phyloP scores from a whole-genome alignment of 2,329 filamentous ascomycete species.

The Aureobasidium lini region DNA sequence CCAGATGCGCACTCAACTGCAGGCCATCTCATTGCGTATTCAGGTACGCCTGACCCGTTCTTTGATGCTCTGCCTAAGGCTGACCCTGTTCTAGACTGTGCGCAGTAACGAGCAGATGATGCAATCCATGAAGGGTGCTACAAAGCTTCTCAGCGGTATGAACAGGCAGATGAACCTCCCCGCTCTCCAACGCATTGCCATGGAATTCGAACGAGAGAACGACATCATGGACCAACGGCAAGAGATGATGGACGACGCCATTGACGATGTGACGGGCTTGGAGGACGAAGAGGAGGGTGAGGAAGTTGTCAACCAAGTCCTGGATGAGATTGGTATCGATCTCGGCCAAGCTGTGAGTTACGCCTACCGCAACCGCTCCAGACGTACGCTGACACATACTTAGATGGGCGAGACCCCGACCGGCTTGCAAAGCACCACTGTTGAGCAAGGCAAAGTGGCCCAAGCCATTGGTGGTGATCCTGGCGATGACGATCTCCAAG shows the following conservation, averaged over 20 bases:
- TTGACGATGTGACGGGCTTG: conserved; percentile 91
- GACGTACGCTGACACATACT: conserved; percentile 8
- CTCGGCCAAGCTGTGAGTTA: conserved; percentile 74
- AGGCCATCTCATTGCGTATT: conserved; percentile 89
- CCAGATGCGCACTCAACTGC: conserved; percentile 91
- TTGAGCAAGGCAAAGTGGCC: conserved; percentile 70
- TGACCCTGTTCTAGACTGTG: conserved; percentile 59
- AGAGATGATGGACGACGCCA: conserved; percentile 99
- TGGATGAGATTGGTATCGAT: conserved; percentile 95
- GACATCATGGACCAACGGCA: conserved; percentile 99
- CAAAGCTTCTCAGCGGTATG: conserved; percentile 88
- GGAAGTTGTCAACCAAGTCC: conserved; percentile 90
- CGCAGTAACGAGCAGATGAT: conserved; percentile 99
- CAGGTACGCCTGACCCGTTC: conserved; percentile 55
- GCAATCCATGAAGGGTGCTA: conserved; percentile 98
- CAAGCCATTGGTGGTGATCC: conserved; percentile 73
- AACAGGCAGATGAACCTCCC: conserved; percentile 97
- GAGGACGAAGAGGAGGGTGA: conserved; percentile 91
- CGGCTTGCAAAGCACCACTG: conserved; percentile 66
- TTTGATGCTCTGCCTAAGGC: not conserved
- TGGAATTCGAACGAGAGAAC: conserved; percentile 98
- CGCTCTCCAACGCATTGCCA: conserved; percentile 88
- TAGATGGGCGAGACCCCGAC: conserved; percentile 89
- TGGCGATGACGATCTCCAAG: conserved; percentile 83
- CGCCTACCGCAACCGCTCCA: not conserved